Evolutionary conservation across 257 asterid species (phyloP), one percentile per base, ranked within the genome.

Genomic region (Datura wrightii): DNA sequence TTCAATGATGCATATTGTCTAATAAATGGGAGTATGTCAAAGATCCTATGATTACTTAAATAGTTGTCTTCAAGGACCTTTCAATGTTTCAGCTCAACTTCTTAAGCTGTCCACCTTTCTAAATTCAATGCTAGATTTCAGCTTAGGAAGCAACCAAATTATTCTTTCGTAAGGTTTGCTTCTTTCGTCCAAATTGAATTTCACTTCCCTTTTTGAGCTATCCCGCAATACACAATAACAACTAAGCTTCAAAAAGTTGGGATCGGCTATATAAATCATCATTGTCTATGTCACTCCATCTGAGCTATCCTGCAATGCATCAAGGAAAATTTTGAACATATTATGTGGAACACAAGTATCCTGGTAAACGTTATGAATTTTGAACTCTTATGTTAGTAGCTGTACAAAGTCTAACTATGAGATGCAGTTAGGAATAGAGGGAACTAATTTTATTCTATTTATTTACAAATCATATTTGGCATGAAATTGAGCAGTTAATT

Each of bases 81-180:
- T 37, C 3, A 6, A 15, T 67, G 76, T 37, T 67, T 67, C 5
- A 1, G 50, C 76, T 3, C 76, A 37, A 6, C 44, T 42, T 16
- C 19, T 48, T 60, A 60, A 60, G 14, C 14, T n/a, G 79, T 71
- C 79, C 39, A n/a, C 37, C 39, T 71, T 71, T 71, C 56, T 67
- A 46, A 72, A 72, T 72, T 46, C 80, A 44, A 10, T 71, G 56
- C 5, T n/a, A 48, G 39, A 3, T 72, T 71, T 72, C 80, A 72
- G 39, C 79, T 71, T 46, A 44, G 39, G 80, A 74, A 58, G 59
- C 56, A 46, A 19, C 19, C 80, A 46, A 6, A 48, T 8, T 74
- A 14, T 74, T 46, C 18, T 70, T 74, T 72, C n/a, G 46, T 74
- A 10, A 46, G 59, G 48, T 74, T 46, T 74, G 18, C 78, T 11